A percentile compares a stretch with the other conserved stretches of the same genome.
Evolutionary conservation across 129 eudicot species (phyloP).

Genomic region (Silybum marianum): DNA sequence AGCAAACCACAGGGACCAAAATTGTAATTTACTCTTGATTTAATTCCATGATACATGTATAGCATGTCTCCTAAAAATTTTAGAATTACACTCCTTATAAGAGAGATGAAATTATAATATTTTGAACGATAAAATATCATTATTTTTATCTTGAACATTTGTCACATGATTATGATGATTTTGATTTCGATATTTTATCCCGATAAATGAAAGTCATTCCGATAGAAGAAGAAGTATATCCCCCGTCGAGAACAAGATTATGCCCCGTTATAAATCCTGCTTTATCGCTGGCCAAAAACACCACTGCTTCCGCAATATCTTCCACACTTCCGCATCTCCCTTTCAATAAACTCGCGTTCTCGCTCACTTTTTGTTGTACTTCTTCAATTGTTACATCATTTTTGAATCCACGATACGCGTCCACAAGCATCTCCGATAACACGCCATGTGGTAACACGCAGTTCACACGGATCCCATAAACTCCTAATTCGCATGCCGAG

Average conservation of each 20-base stretch:
- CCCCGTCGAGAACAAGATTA: conserved; percentile 88
- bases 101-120: not conserved
- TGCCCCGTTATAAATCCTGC: conserved; percentile 82
- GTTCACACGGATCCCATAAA: conserved; percentile 74
- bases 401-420: conserved; percentile 42
- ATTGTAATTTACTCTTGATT: too few relatives aligned
- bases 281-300: conserved; percentile 77
- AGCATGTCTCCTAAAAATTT: too few relatives aligned
- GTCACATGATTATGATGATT: conserved; percentile 11
- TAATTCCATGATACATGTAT: too few relatives aligned
- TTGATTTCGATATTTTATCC: conserved; percentile 16
- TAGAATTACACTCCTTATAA: too few relatives aligned
- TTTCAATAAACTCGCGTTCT: conserved; percentile 53
- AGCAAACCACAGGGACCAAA: too few relatives aligned
- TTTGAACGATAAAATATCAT: not conserved
- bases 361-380: conserved; percentile 52
- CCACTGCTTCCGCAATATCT: conserved; percentile 68
- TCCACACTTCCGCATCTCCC: conserved; percentile 70
- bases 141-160: not conserved
- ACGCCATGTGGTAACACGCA: conserved; percentile 83
- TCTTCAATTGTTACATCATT: conserved; percentile 47
- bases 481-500: conserved; percentile 70
- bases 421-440: conserved; percentile 73
- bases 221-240: conserved; percentile 55
- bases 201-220: conserved; percentile 61